A percentile compares a stretch with the other conserved stretches of the same genome.
Evolutionary conservation across 2,329 filamentous ascomycete genomes (phyloP).

Genomic region (Fonsecaea monophora): DNA sequence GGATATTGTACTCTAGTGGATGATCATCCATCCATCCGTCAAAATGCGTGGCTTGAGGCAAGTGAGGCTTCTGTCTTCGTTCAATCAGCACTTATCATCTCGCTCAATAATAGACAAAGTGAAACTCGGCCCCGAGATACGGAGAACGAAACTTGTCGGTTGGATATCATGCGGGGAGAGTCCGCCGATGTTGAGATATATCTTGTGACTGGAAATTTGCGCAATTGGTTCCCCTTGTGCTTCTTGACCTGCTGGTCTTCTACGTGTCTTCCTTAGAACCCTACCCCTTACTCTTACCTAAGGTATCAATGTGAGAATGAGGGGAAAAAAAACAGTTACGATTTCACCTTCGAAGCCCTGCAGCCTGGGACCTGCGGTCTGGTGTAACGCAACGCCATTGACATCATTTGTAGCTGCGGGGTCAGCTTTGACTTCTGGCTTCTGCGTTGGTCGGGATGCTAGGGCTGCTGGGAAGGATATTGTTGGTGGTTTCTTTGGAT

Average conservation of each 20-base stretch:
- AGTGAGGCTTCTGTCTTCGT: background rate
- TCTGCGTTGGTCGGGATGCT: background rate
- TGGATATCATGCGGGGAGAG: background rate
- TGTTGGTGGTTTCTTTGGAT: background rate
- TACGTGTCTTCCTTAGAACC: background rate
- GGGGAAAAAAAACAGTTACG: background rate
- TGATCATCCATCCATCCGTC: constrained; percentile 4
- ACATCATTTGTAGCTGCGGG: constrained; percentile 13
- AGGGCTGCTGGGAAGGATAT: background rate
- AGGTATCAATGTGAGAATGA: background rate
- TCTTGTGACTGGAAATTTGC: background rate
- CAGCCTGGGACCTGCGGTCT: background rate
- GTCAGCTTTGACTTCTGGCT: background rate
- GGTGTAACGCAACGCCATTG: constrained; percentile 4
- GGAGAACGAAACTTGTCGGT: background rate
- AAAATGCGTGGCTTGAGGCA: background rate
- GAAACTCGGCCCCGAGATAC: background rate
- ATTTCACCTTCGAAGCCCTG: background rate
- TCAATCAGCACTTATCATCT: background rate
- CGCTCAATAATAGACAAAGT: background rate
- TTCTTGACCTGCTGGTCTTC: background rate
- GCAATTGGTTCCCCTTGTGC: background rate
- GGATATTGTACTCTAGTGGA: background rate
- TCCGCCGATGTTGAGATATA: background rate
- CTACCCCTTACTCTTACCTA: background rate